Base-by-base conservation (phyloP, 2,329 filamentous ascomycete genomes). In the Aspergillus sp. region DNA sequence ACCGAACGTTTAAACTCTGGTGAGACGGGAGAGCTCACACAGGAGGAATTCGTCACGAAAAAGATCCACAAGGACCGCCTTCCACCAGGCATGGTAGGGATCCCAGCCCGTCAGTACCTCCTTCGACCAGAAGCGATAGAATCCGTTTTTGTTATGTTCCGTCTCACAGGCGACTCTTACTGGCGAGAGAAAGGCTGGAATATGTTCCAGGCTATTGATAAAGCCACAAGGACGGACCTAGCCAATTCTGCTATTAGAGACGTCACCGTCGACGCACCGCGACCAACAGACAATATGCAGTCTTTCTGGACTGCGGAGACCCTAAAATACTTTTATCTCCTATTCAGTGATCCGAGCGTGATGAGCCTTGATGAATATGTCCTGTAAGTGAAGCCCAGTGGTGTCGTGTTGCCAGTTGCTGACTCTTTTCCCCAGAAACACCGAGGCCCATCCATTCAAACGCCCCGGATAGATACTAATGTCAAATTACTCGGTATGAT, bases 121-220 rank as follows among this genome's bases (percentile, higher is more conserved):
- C 64, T 80, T 69, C 68, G 77, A 7, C 90, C 90, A 19, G 90
- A 93, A 74, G 90, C 90, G 2, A 91, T 93, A 54, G 90, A 93
- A 76, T 89, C 86, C 14, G 84, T 95, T 4, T 93, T 91, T 72
- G 84, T 91, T 68, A 84, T 93, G 79, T 91, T 88, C 71, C 84
- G 89, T 57, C 79, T 90, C 58, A 91, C 89, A 0, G 89, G 88
- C 24, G 84, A 90, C 62, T 64, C 79, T 1, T 76, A 79, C 49
- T 89, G 86, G 81, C 84, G 84, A 68, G 82, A 88, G 57, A 86
- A 86, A 68, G 89, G 88, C 2, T 91, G 89, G 89, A 77, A 79
- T 55, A 91, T 92, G 89, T 91, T 91, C 69, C 70, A 82, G 55
- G 81, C 84, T 8, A 80, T 92, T 35, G 78, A 85, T 57, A 79